A percentile compares a stretch with the other conserved stretches of the same genome.
Evolutionary conservation across 257 asterid species (phyloP).

Genomic region (Ballota nigra): DNA sequence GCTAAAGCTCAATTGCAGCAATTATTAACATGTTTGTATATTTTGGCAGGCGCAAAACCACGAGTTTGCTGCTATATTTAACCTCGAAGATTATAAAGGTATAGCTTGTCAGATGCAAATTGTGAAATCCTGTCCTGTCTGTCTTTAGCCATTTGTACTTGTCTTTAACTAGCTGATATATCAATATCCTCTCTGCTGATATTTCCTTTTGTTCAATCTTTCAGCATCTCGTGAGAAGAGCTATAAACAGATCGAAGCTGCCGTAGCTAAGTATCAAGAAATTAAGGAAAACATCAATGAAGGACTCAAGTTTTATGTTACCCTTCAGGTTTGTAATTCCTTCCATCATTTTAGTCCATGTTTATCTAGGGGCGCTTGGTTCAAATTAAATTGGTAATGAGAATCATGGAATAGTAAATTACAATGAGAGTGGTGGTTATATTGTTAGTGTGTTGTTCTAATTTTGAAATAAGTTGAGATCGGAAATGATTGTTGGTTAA

Average conservation of each 20-base stretch:
- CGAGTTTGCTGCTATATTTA: slow-evolving; percentile 64
- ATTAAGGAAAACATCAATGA: slow-evolving; percentile 86
- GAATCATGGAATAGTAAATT: no score
- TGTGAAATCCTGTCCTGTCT: neutral
- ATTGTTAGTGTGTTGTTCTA: no score
- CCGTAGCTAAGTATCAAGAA: slow-evolving; percentile 70
- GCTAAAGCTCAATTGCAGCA: neutral
- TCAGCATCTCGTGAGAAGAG: slow-evolving; percentile 86
- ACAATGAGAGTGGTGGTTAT: no score
- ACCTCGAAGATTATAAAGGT: slow-evolving; percentile 92
- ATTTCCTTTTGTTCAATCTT: slow-evolving; percentile 27
- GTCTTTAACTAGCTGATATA: no score
- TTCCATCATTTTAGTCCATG: neutral
- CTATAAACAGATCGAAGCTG: slow-evolving; percentile 86
- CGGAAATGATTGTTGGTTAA: no score
- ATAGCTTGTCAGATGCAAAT: no score
- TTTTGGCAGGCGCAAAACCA: slow-evolving; percentile 60
- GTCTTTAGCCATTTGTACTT: neutral
- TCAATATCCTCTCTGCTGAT: neutral
- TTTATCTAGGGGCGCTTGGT: neutral
- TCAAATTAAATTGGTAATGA: no score
- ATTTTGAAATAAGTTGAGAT: no score
- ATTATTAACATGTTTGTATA: slow-evolving; percentile 8
- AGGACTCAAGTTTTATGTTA: slow-evolving; percentile 88
- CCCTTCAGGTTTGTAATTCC: slow-evolving; percentile 69